Base-by-base conservation (phyloP, 352 stramenopile genomes). In the Proteromonas lacertae region DNA sequence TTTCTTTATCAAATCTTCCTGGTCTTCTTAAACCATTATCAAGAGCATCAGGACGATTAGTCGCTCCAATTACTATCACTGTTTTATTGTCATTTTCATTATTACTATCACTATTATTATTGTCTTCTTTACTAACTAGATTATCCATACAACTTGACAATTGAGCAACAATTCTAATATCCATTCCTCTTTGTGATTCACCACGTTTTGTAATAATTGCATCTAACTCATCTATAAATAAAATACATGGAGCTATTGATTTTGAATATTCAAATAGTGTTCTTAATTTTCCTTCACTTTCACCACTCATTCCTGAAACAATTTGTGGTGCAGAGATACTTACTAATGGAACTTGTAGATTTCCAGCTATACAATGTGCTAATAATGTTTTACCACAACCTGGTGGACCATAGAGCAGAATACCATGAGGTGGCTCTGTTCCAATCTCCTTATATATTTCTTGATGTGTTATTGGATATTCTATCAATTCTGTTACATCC, bases 1-100 rank as follows among this genome's bases (percentile, higher is more conserved):
- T 95, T 56, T 99, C 83, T 12, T 82, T 66, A 52, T 96, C 86
- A 45, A 99, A 97, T 16, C 88, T 62, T 9, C 88, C 88, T 0
- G 82, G 77, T 18, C 87, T 69, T 32, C 84, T 64, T 23, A 97
- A 53, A 4, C 81, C 81, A 32, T 73, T 65, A 56, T 97, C 88
- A 21, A 99, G 62, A 13, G 75, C 67, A 45, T 99, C 84, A 0
- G 82, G 73, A 25, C 81, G 60, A 53, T 94, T 95, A 2, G 84
- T 96, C 0, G 87, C 83, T 20, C 76, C 83, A 42, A 98, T 79
- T 18, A 96, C 77, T 31, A 96, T 66, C 16, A 98, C 82, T 6
- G 68, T 64, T 33, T 13, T 13, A 13, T 13, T 13, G 26, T 31
- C 13, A n/a, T n/a, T n/a, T n/a, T n/a, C n/a, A n/a, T n/a, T n/a